Percentiles rank a stretch among this genome's conserved stretches.
Conservation (phyloP, 2,329 filamentous ascomycete genomes). For the Blastomyces gilchristii region DNA sequence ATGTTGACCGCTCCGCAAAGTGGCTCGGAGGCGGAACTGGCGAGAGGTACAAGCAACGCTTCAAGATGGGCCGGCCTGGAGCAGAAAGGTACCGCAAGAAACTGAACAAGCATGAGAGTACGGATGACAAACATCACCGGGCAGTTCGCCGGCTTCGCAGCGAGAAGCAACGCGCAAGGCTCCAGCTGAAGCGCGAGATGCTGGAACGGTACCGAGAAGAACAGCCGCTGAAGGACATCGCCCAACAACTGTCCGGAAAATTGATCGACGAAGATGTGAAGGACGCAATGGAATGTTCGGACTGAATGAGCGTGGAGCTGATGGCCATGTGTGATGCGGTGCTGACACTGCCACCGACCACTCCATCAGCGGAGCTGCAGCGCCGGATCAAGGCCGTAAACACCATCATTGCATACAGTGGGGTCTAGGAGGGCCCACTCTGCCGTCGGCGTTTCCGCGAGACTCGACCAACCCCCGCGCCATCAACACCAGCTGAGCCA, state of each 20-base stretch:
- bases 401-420: not conserved
- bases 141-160: not conserved
- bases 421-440: not conserved
- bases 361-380: not conserved
- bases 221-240: conserved; percentile 5
- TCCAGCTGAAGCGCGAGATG: not conserved
- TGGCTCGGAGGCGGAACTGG: not conserved
- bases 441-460: not conserved
- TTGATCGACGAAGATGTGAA: conserved; percentile 7
- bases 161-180: not conserved
- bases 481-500: not conserved
- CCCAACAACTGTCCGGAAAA: conserved; percentile 4
- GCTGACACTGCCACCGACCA: conserved; percentile 5
- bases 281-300: conserved; percentile 3
- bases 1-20: not conserved
- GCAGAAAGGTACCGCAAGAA: not conserved
- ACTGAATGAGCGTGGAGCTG: conserved; percentile 2
- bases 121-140: not conserved
- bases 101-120: not conserved
- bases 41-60: not conserved
- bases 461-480: not conserved
- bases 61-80: not conserved
- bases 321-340: conserved; percentile 5
- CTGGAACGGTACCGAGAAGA: conserved; percentile 5
- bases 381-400: conserved; percentile 5